phyloP scores from a whole-genome alignment of 2,329 filamentous ascomycete genomes.

The Xylaria sp. region DNA sequence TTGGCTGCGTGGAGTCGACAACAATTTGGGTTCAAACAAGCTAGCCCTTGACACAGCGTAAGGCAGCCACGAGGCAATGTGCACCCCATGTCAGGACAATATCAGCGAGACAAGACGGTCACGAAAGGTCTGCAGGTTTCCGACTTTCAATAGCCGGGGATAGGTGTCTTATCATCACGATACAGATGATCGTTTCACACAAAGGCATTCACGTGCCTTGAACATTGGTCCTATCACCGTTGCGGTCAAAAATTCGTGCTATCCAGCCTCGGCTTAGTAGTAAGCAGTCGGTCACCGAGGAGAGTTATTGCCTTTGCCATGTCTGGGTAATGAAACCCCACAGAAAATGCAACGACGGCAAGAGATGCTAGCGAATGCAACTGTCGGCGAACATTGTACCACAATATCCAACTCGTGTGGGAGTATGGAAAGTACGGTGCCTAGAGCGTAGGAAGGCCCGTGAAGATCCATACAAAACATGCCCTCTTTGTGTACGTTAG shows the following conservation, averaged over 20 bases:
- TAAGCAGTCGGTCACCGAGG: conserved; percentile 31
- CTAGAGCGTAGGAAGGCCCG: conserved; percentile 2
- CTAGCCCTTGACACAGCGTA: conserved; percentile 20
- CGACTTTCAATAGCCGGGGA: conserved; percentile 36
- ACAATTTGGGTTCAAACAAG: conserved; percentile 1
- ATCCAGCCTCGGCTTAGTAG: conserved; percentile 14
- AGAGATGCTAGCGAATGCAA: conserved; percentile 48
- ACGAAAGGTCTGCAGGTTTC: conserved; percentile 21
- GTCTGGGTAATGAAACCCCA: conserved; percentile 29
- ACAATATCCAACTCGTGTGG: conserved; percentile 39
- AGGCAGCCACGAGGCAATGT: conserved; percentile 38
- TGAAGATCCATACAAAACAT: conserved; percentile 24
- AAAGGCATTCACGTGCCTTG: conserved; percentile 27
- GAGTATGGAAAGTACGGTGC: conserved; percentile 38
- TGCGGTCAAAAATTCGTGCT: conserved; percentile 14
- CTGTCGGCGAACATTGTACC: conserved; percentile 44
- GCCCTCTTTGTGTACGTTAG: background rate
- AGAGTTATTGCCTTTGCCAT: conserved; percentile 18
- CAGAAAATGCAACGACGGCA: conserved; percentile 46
- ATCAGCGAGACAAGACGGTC: conserved; percentile 31
- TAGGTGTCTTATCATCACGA: conserved; percentile 25
- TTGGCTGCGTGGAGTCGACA: background rate
- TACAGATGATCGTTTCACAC: conserved; percentile 15
- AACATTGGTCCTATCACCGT: conserved; percentile 14
- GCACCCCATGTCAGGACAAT: conserved; percentile 19